Conservation (phyloP, 208 protist genomes). For the Novymonas esmeraldas region DNA sequence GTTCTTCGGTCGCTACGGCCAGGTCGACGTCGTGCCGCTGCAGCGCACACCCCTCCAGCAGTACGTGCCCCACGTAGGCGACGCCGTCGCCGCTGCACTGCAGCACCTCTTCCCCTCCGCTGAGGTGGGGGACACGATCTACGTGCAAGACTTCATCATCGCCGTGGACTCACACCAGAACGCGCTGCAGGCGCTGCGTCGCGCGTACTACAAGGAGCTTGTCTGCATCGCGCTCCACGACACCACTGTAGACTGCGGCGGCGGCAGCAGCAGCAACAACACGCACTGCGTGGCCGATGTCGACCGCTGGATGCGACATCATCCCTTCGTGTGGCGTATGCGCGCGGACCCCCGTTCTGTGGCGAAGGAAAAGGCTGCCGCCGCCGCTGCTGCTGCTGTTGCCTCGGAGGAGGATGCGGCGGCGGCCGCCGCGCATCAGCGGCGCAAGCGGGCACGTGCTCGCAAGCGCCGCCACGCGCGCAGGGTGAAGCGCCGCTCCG, state of each 20-base stretch:
- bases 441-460: slow-evolving; percentile 17
- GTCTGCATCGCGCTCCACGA: slow-evolving; percentile 82
- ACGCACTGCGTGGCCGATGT: slow-evolving; percentile 63
- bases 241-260: neutral
- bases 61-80: slow-evolving; percentile 17
- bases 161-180: slow-evolving; percentile 77
- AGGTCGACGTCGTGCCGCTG: slow-evolving; percentile 65
- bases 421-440: slow-evolving; percentile 8
- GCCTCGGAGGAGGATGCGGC: neutral
- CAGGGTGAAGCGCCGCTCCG: slow-evolving; percentile 15
- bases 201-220: slow-evolving; percentile 85
- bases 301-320: slow-evolving; percentile 41
- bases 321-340: slow-evolving; percentile 32
- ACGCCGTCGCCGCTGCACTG: slow-evolving; percentile 23
- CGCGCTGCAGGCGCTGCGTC: slow-evolving; percentile 59
- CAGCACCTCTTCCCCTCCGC: slow-evolving; percentile 25
- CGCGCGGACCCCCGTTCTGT: slow-evolving; percentile 3
- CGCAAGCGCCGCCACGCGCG: slow-evolving; percentile 1
- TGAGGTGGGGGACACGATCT: slow-evolving; percentile 23
- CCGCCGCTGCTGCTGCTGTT: neutral
- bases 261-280: no score
- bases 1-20: slow-evolving; percentile 90
- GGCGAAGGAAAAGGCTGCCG: neutral
- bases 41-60: slow-evolving; percentile 41
- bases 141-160: slow-evolving; percentile 88